These are phyloP conservation scores for Lichtheimia ramosa DNA, from an alignment of 371 early-diverging fungal genomes.

Conservation along the genomic window DNA sequence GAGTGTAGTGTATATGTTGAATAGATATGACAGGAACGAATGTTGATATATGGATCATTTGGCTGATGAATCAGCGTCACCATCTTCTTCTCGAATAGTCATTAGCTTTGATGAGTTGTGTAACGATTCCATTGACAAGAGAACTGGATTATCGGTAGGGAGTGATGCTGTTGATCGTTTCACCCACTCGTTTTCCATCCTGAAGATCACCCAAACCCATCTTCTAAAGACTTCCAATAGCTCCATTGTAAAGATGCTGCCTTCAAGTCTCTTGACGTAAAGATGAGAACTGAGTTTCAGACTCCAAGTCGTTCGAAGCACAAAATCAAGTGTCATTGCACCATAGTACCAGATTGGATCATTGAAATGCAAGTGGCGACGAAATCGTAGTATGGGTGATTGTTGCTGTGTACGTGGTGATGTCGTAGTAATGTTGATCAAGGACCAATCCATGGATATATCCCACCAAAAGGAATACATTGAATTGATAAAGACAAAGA, in stretches of 20 bases:
- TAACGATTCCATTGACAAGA: not conserved
- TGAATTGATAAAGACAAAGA: slow-evolving; percentile 81
- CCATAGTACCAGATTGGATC: slow-evolving; percentile 65
- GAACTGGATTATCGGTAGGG: slow-evolving; percentile 14
- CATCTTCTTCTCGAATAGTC: slow-evolving; percentile 16
- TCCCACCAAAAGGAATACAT: slow-evolving; percentile 96
- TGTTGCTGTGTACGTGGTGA: slow-evolving; percentile 12
- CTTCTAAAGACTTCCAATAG: slow-evolving; percentile 79
- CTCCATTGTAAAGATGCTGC: slow-evolving; percentile 75
- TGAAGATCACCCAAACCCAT: slow-evolving; percentile 91
- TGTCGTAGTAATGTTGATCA: slow-evolving; percentile 45
- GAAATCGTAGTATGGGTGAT: slow-evolving; percentile 47
- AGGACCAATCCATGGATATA: slow-evolving; percentile 87
- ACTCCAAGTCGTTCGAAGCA: slow-evolving; percentile 86
- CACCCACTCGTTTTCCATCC: slow-evolving; percentile 83
- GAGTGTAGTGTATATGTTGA: no score
- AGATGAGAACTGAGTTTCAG: slow-evolving; percentile 77
- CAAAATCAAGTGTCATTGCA: slow-evolving; percentile 74
- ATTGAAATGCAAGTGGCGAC: slow-evolving; percentile 66
- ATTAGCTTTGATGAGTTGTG: slow-evolving; percentile 6
- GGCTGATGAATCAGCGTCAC: not conserved
- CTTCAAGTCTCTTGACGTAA: slow-evolving; percentile 63
- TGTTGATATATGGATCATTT: no score
- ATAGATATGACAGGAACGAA: no score
- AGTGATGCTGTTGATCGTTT: slow-evolving; percentile 34